Base-by-base conservation (phyloP, 1,284 basidiomycete genomes). In the Puccinia brachypodii region DNA sequence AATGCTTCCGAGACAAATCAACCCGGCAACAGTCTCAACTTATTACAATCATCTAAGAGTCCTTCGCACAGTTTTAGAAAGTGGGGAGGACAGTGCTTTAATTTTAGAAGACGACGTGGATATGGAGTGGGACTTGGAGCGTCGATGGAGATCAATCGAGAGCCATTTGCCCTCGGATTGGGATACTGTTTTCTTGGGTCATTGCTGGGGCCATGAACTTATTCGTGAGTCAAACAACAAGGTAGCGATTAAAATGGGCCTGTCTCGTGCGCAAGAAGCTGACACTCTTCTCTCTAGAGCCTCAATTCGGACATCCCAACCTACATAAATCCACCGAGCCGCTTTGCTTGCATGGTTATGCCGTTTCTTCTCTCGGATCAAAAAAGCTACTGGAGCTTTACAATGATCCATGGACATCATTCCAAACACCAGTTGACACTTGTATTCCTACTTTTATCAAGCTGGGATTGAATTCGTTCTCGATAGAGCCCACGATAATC, bases 61-160 rank as follows among this genome's bases (percentile, higher is more conserved):
- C 50, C 89, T 93, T 73, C 83, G 85, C 47, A 71, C 84, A 42
- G 84, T 88, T 47, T 81, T 73, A 16, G 86, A 86, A 28, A 85
- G 84, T 58, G 78, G 83, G 0, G 86, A 87, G 85, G 82, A 85
- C 0, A 87, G 89, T 14, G 88, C 87, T 0, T 85, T 94, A 19
- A 88, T 94, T 25, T 87, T 94, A 25, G 92, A 94, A 87, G 93
- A 94, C 85, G 93, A 94, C 83, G 87, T 94, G 19, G 92, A 94
- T 85, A 90, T 93, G 89, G 92, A 94, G 86, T 89, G 87, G 81
- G 91, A 93, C 84, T 89, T 92, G 11, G 86, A 88, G 19, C 77
- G 85, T 14, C 88, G 90, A 56, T 86, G 93, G 74, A 84, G 84
- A 47, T 83, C 84, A 6, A 85, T 93, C 68, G 92, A 92, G 91